Conservation (phyloP, 164 flowering plant species). For the Brasenia schreberi region DNA sequence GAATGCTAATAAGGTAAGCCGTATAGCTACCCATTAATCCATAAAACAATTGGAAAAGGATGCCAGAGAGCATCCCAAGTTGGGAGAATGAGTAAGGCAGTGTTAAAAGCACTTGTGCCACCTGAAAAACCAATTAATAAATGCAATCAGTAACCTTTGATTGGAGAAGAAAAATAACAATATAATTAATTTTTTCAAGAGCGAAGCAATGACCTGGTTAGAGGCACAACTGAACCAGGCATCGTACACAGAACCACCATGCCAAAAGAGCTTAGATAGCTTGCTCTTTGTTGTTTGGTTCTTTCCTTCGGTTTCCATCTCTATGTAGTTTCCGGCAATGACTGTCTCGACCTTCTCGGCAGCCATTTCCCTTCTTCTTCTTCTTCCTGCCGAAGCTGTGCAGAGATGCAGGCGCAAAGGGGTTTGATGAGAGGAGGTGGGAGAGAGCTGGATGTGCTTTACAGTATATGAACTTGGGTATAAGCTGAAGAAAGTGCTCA, state of each 20-base stretch:
- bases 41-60: slow-evolving; percentile 52
- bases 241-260: slow-evolving; percentile 71
- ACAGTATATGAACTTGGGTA: not conserved
- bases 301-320: slow-evolving; percentile 18
- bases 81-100: slow-evolving; percentile 72
- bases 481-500: not conserved
- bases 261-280: slow-evolving; percentile 32
- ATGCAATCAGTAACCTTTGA: not conserved
- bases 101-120: slow-evolving; percentile 64
- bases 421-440: not conserved
- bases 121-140: slow-evolving; percentile 14
- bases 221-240: slow-evolving; percentile 81
- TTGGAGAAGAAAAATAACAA: not conserved
- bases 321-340: slow-evolving; percentile 21
- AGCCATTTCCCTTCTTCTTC: slow-evolving; percentile 10
- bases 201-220: not conserved
- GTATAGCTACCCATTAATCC: slow-evolving; percentile 74
- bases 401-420: not conserved
- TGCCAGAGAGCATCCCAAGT: slow-evolving; percentile 62
- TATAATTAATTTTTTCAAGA: not conserved
- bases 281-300: slow-evolving; percentile 4
- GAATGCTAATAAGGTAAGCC: slow-evolving; percentile 58
- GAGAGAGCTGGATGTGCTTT: slow-evolving; percentile 1
- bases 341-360: slow-evolving; percentile 26
- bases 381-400: not conserved